Base-by-base conservation (phyloP, 2,329 filamentous ascomycete genomes). In the Colletotrichum sp. region DNA sequence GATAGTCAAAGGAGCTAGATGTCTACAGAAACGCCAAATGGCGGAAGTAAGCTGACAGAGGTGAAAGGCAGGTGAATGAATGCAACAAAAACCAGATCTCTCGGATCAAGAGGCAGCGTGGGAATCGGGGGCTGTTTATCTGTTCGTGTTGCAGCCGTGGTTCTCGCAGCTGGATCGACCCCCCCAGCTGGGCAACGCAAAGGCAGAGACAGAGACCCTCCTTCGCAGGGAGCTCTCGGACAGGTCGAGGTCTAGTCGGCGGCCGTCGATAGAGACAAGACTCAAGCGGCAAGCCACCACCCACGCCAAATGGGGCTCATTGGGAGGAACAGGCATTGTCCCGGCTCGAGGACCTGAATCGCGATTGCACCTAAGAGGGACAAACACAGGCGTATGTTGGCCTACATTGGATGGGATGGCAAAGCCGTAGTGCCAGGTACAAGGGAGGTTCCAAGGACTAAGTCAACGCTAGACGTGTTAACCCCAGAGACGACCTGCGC, bases 401-500 rank as follows among this genome's bases (percentile, higher is more conserved):
- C 44, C 44, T 52, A 52, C 44, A 52, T 52, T 52, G n/a, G 60
- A 59, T 21, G 55, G 30, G 28, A 55, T 32, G 34, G 49, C n/a
- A 66, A 72, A 63, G 39, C 68, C 57, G 59, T 49, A 64, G 57
- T 60, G 64, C 64, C 73, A 68, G 73, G 70, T 76, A 76, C 73
- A 65, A 73, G 70, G 69, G 57, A 64, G 18, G 57, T 72, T 68
- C 55, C 62, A 67, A 55, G 72, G 55, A 63, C 52, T 49, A 30
- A 71, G 55, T 34, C 44, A 16, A 71, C 72, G 60, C 72, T 65
- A 74, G 67, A 65, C 44, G 15, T 32, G 26, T 65, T 71, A 44
- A 71, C 59, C 59, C 60, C 60, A 57, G 63, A 57, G 63, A 68
- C 63, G 55, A 34, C 62, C 15, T 39, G 39, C 63, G 55, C 63